Conservation (phyloP, 2,329 filamentous ascomycete genomes). For the Sclerotinia trifoliorum region DNA sequence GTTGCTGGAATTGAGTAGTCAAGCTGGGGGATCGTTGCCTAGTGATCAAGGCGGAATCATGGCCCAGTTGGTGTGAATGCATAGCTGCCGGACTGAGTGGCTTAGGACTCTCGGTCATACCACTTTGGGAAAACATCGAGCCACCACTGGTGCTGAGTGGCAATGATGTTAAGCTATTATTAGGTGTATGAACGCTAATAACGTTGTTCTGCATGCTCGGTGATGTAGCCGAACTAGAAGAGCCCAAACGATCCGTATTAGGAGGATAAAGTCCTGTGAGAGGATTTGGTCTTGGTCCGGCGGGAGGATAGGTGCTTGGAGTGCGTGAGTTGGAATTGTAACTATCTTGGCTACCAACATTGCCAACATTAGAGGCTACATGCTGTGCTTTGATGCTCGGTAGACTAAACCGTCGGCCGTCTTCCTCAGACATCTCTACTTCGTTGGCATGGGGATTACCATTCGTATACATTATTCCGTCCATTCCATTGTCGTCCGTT, state of each 20-base stretch:
- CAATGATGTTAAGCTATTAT: constrained; percentile 51
- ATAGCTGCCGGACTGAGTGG: constrained; percentile 65
- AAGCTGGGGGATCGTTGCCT: constrained; percentile 66
- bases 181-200: constrained; percentile 47
- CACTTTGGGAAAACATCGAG: constrained; percentile 65
- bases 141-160: constrained; percentile 46
- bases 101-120: constrained; percentile 84
- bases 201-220: constrained; percentile 45
- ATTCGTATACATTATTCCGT: constrained; percentile 52
- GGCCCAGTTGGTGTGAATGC: constrained; percentile 50
- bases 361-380: constrained; percentile 49
- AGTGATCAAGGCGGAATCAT: constrained; percentile 52
- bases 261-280: constrained; percentile 60
- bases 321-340: constrained; percentile 61
- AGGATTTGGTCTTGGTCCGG: constrained; percentile 52
- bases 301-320: constrained; percentile 74
- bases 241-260: constrained; percentile 52
- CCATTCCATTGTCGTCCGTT: constrained; percentile 57
- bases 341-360: constrained; percentile 38
- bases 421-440: constrained; percentile 58
- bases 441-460: constrained; percentile 54
- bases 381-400: constrained; percentile 74
- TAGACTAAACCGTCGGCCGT: constrained; percentile 64
- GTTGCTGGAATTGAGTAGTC: constrained; percentile 63
- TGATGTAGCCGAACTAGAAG: constrained; percentile 54